Base-by-base conservation (phyloP, 2,329 filamentous ascomycete species). In the Pseudopithomyces maydicus region DNA sequence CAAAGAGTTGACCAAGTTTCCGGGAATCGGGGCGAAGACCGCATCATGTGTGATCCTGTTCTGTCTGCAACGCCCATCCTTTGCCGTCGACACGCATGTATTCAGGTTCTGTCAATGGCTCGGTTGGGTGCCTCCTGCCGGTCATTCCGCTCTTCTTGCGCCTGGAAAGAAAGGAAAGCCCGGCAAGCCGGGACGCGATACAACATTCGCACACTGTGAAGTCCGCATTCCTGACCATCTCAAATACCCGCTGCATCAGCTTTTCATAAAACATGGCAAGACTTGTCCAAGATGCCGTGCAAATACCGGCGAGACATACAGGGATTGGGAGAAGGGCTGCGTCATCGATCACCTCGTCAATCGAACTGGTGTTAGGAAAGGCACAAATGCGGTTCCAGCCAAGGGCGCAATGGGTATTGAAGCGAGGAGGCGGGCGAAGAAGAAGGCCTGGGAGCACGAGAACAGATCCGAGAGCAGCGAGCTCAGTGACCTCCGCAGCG, bases 21-120 rank as follows among this genome's bases (percentile, higher is more conserved):
- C 85, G 1, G 86, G 86, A 4, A 87, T 89, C 43, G 86, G 86
- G 0, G 82, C 84, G n/a, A 89, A 89, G 66, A 88, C 86, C 0
- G 86, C 86, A 2, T 85, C 84, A 2, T 89, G 86, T 61, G 86
- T 89, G 4, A 74, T 86, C 6, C 79, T 88, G 1, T 88, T 89
- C 75, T 88, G 86, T 65, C 79, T 89, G 6, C 84, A 85, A 63
- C 80, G 85, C 0, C 85, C 86, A 2, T 83, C 80, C 53, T 88
- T 89, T 61, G 86, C 86, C 0, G 86, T 88, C 8, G 86, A 89
- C 62, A 89, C 86, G 1, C 86, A 89, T 69, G 85, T 88, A 57
- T 88, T 88, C 66, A 82, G 86, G 1, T 80, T 88, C 14, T 83
- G 80, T 62, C 82, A 83, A 51, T 87, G 86, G 80, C 79, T 89